Evolutionary conservation across 768 basidiomycete species (phyloP).

Genomic region (Leucosporidium yakuticum): DNA sequence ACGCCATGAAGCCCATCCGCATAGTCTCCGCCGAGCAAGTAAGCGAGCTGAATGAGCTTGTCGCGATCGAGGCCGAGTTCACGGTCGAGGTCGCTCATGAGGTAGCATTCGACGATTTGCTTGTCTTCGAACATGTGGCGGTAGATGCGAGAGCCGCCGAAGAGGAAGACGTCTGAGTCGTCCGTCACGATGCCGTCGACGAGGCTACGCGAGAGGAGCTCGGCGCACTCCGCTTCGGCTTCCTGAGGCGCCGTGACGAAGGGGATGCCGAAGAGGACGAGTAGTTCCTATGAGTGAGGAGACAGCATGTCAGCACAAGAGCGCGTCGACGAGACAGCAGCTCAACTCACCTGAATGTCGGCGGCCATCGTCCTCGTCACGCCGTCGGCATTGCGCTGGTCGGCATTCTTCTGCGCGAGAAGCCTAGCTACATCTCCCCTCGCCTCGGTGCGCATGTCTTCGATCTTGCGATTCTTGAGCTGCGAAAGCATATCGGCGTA

Average conservation of each 20-base stretch:
- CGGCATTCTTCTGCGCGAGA: slow-evolving; percentile 75
- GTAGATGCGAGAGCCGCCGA: slow-evolving; percentile 89
- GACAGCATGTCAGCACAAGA: background rate
- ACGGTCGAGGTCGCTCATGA: slow-evolving; percentile 70
- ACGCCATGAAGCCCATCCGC: slow-evolving; percentile 85
- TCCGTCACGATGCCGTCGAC: slow-evolving; percentile 98
- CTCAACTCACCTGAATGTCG: slow-evolving; percentile 58
- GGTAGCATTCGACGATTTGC: slow-evolving; percentile 96
- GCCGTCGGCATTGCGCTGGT: slow-evolving; percentile 90
- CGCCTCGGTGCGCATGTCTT: slow-evolving; percentile 76
- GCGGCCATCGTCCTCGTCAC: slow-evolving; percentile 90
- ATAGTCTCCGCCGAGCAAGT: slow-evolving; percentile 94
- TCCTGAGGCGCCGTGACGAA: slow-evolving; percentile 99
- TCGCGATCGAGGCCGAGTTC: slow-evolving; percentile 84
- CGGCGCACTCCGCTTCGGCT: slow-evolving; percentile 97
- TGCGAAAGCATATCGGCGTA: slow-evolving; percentile 89
- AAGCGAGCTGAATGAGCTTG: slow-evolving; percentile 79
- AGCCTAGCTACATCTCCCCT: slow-evolving; percentile 80
- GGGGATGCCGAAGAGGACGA: slow-evolving; percentile 91
- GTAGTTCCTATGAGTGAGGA: slow-evolving; percentile 62
- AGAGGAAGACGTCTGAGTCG: slow-evolving; percentile 97
- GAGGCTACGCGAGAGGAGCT: slow-evolving; percentile 71
- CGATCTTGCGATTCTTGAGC: slow-evolving; percentile 77
- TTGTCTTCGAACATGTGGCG: slow-evolving; percentile 99
- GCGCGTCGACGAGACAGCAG: background rate